phyloP scores from a whole-genome alignment of 1,139 yeast genomes.

The Diutina sp. region DNA sequence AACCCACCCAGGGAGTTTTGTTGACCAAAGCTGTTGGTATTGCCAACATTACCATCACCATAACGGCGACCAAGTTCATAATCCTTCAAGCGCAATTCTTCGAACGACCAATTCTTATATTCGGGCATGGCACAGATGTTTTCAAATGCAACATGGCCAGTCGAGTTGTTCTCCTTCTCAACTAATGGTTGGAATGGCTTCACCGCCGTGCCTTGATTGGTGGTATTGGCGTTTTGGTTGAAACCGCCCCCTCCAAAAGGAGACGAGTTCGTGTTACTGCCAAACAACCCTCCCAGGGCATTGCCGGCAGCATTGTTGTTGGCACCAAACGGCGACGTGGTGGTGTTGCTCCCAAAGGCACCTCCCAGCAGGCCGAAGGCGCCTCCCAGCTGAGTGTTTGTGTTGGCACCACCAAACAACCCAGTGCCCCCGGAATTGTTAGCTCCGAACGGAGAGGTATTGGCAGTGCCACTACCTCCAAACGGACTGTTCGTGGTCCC shows the following conservation, averaged over 20 bases:
- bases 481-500: not conserved
- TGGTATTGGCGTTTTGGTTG: conserved; percentile 12
- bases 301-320: not conserved
- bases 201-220: conserved; percentile 58
- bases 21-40: not conserved
- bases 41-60: conserved; percentile 20
- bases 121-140: conserved; percentile 85
- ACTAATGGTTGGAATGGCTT: conserved; percentile 51
- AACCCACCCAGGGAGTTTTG: not conserved
- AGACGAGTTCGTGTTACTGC: not conserved
- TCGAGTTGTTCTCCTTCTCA: conserved; percentile 65
- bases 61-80: conserved; percentile 63
- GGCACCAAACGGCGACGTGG: not conserved
- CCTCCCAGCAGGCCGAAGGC: not conserved
- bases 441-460: not conserved
- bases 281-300: not conserved
- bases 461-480: not conserved
- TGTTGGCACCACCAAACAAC: not conserved
- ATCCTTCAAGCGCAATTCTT: conserved; percentile 83
- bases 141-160: conserved; percentile 36
- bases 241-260: conserved; percentile 11
- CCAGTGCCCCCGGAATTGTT: not conserved
- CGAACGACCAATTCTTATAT: conserved; percentile 67
- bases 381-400: not conserved
- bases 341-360: not conserved